Evolutionary conservation across 1,284 basidiomycete genomes (phyloP).

Genomic region (Boletus sp.): DNA sequence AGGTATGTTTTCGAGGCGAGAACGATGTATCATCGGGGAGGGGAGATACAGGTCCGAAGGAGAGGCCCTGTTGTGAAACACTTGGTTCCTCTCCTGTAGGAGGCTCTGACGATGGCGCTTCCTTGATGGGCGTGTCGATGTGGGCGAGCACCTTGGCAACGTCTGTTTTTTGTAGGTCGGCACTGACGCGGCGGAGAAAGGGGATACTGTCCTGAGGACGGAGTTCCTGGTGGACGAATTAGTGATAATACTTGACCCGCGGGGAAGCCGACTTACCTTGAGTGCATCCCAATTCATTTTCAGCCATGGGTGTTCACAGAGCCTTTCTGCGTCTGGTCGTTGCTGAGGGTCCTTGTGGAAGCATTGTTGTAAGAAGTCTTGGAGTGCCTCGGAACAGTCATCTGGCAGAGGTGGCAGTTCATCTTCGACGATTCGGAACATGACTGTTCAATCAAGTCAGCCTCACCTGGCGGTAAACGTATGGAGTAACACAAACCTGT

Average conservation of each 20-base stretch:
- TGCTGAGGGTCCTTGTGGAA: constrained; percentile 83
- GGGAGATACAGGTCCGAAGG: constrained; percentile 38
- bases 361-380: constrained; percentile 78
- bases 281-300: constrained; percentile 72
- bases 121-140: constrained; percentile 46
- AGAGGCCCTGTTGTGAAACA: constrained; percentile 32
- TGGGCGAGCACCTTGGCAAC: constrained; percentile 52
- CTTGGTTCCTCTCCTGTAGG: constrained; percentile 25
- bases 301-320: constrained; percentile 91
- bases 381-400: constrained; percentile 66
- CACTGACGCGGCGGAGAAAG: constrained; percentile 85
- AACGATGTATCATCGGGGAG: constrained; percentile 44
- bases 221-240: constrained; percentile 50
- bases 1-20: constrained; percentile 68
- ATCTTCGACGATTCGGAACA: constrained; percentile 96
- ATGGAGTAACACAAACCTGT: constrained; percentile 49
- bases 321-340: constrained; percentile 76
- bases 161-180: constrained; percentile 74
- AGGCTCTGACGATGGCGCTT: constrained; percentile 41
- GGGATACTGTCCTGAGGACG: constrained; percentile 92
- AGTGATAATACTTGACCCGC: constrained; percentile 4
- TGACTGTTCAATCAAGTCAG: constrained; percentile 49
- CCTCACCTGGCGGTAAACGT: constrained; percentile 5
- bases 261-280: constrained; percentile 50
- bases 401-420: constrained; percentile 82